Evolutionary conservation across 2,329 filamentous ascomycete genomes (phyloP).

Genomic region (Sclerotiophoma versabilis): DNA sequence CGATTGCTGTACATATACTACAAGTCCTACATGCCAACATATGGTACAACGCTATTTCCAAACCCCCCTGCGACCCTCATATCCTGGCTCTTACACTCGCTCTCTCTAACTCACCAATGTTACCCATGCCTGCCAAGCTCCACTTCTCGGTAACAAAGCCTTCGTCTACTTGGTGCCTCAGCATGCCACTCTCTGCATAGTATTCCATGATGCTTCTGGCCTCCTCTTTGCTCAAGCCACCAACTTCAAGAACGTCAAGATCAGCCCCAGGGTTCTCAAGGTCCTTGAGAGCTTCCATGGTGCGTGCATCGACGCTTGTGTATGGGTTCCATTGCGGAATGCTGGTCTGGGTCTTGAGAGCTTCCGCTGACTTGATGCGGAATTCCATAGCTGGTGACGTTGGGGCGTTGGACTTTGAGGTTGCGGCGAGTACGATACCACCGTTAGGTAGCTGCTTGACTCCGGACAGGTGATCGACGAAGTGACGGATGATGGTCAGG

Average conservation of each 20-base stretch:
- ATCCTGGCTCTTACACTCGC: conserved; percentile 56
- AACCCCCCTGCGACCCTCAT: conserved; percentile 17
- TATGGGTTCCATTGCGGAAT: conserved; percentile 60
- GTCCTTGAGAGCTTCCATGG: conserved; percentile 55
- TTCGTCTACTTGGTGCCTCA: conserved; percentile 75
- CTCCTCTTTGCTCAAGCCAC: conserved; percentile 76
- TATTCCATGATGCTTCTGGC: conserved; percentile 87
- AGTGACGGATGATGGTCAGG: conserved; percentile 76
- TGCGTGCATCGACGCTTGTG: conserved; percentile 59
- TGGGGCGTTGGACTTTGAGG: conserved; percentile 74
- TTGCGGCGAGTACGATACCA: conserved; percentile 78
- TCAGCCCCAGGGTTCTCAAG: conserved; percentile 46
- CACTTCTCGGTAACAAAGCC: conserved; percentile 79
- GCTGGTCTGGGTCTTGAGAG: conserved; percentile 48
- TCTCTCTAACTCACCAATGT: conserved; percentile 86
- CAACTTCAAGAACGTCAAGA: conserved; percentile 61
- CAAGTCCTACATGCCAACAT: conserved; percentile 22
- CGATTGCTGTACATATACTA: conserved; percentile 30
- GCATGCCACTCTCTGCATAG: conserved; percentile 84
- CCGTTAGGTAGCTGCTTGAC: conserved; percentile 68
- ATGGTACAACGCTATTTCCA: conserved; percentile 22
- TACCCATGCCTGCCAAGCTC: conserved; percentile 79
- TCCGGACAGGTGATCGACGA: conserved; percentile 71
- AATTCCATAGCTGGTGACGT: conserved; percentile 71
- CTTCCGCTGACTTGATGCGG: conserved; percentile 62